Evolutionary conservation across 345 rosid species (phyloP).

Genomic region (Orychophragmus violaceus): DNA sequence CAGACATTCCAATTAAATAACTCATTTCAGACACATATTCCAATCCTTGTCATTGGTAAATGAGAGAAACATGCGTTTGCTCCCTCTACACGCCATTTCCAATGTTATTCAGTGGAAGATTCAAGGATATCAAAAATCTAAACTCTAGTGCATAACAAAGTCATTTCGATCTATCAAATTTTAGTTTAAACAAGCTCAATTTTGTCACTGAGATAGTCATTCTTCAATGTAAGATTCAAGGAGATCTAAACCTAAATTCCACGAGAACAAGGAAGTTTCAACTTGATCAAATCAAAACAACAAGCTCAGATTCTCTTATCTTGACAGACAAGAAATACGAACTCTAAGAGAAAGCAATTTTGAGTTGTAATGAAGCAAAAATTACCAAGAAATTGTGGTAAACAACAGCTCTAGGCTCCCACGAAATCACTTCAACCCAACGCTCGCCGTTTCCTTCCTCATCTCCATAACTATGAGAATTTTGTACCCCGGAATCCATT

Average conservation of each 20-base stretch:
- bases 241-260: background rate
- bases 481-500: background rate
- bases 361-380: background rate
- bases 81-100: background rate
- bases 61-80: background rate
- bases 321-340: constrained; percentile 7
- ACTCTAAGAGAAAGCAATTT: background rate
- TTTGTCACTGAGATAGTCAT: background rate
- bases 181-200: background rate
- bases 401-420: constrained; percentile 93
- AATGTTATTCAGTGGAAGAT: background rate
- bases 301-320: background rate
- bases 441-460: constrained; percentile 46
- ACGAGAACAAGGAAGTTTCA: background rate
- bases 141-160: background rate
- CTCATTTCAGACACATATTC: background rate
- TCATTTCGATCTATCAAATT: background rate
- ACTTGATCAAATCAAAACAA: background rate
- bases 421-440: constrained; percentile 88
- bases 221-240: background rate
- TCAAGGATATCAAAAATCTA: background rate
- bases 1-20: background rate
- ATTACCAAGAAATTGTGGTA: constrained; percentile 89
- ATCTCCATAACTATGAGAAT: constrained; percentile 27
- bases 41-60: background rate